Evolutionary conservation across 2,329 filamentous ascomycete genomes (phyloP), one percentile per base, ranked within the genome.

Genomic region (Aspergillus latus): DNA sequence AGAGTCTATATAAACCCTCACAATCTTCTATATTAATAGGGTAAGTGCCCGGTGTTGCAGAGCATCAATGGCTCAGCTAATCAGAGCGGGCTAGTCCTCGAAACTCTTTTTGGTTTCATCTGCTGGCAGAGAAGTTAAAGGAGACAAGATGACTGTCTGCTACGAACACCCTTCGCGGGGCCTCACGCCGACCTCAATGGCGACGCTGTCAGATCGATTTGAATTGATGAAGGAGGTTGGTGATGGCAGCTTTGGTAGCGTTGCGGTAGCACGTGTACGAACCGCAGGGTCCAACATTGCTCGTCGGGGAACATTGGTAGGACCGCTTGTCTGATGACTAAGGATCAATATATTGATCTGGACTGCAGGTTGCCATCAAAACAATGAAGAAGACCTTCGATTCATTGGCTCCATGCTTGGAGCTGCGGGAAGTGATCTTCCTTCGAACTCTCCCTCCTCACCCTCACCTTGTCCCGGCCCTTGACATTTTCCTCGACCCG

Each of bases 381-480:
- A 97, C 94, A 5, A 99, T 99, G 94, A 99, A 99, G 83, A 99
- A 99, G 84, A 92, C 89, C 0, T 99, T 97, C 68, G 92, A 97
- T 66, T 96, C 90, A 1, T 92, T 97, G 70, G 79, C 84, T 13
- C 89, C 92, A 51, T 99, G 94, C 73, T 78, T 97, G 62, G 94
- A 99, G 75, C 84, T 99, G 52, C 88, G 94, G 60, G 94, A 99
- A 75, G 94, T 99, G 63, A 94, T 99, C 72, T 99, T 99, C 76
- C 80, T 99, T 46, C 88, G 91, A 69, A 93, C 92, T 9, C 80
- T 99, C 13, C 94, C 94, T 2, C 80, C 84, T 44, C 94, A 99
- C 71, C 85, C 87, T 65, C 94, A 99, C 74, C 84, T 99, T 34
- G 94, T 99, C n/a, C 94, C 94, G 36, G 93, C 94, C 4, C 84